A percentile compares a stretch with the other conserved stretches of the same genome.
Evolutionary conservation across 208 protist species (phyloP).

Genomic region (Trypanosoma cruzi): DNA sequence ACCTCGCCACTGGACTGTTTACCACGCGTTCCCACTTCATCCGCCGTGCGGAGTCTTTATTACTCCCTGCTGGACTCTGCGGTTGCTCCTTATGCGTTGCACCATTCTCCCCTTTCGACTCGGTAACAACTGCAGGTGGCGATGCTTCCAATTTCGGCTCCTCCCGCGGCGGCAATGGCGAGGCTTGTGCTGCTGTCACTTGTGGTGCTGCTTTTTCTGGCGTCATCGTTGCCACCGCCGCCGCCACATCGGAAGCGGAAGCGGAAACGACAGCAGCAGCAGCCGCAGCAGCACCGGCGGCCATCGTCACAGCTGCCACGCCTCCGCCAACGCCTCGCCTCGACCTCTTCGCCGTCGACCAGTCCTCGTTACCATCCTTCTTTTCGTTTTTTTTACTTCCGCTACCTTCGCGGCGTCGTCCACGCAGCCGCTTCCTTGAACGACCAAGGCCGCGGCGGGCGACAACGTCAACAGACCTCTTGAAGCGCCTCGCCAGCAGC

Average conservation of each 20-base stretch:
- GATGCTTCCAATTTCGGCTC: too few relatives aligned
- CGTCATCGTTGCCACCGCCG: too few relatives aligned
- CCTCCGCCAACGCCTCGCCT: neutral
- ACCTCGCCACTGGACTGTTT: constrained; percentile 4
- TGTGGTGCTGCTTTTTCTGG: too few relatives aligned
- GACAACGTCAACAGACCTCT: constrained; percentile 21
- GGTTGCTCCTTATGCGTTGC: neutral
- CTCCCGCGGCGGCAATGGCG: too few relatives aligned
- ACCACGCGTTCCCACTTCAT: neutral
- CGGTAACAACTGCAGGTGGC: neutral
- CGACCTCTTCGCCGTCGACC: neutral
- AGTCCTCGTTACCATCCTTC: too few relatives aligned
- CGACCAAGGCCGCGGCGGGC: neutral
- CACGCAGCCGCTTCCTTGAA: neutral
- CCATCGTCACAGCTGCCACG: neutral
- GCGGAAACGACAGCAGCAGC: too few relatives aligned
- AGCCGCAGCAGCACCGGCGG: neutral
- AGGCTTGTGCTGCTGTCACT: too few relatives aligned
- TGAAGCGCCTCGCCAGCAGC: constrained; percentile 7
- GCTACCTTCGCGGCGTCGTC: neutral
- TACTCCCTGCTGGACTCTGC: neutral
- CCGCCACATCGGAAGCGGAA: too few relatives aligned
- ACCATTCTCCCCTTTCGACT: neutral
- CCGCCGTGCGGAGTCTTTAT: neutral
- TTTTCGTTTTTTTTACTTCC: too few relatives aligned